Base-by-base conservation (phyloP, 2,329 filamentous ascomycete species). In the Clarireedia hainanense region DNA sequence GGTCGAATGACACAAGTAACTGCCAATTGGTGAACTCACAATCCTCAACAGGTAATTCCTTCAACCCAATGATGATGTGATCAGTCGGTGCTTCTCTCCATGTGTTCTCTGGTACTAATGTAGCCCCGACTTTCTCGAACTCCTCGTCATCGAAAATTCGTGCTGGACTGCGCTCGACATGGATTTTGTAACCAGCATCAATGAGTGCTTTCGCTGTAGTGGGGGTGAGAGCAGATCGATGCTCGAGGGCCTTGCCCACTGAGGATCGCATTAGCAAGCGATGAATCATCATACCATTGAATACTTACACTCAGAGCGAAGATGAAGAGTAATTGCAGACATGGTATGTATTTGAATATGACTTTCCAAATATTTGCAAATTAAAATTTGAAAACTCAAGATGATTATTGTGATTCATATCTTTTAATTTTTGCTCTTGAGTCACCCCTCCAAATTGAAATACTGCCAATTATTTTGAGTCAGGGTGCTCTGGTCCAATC, bases 41-140 rank as follows among this genome's bases (percentile, higher is more conserved):
- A 58, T 81, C 79, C 67, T 89, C 84, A 64, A 86, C 85, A 24
- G 84, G 84, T 10, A 91, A 78, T 73, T 91, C 88, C 78, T 91
- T 91, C 58, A 91, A 77, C 42, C 88, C 88, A 57, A 91, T 72
- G 58, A 91, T 84, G 65, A 90, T 81, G 67, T 87, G 78, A 60
- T 88, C 83, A 61, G 75, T 73, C 40, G 86, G 83, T 1, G 82
- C 86, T 57, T 86, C 75, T 53, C 76, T 75, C 87, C 87, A 91
- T 50, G 77, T 80, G 43, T 85, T 82, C 61, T 82, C 79, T 14
- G 80, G 77, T 14, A 90, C 81, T 23, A 91, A 75, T 14, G 75
- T 79, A 46, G 84, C 84, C 49, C 86, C 86, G 34, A 79, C 77
- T 57, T 77, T 74, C 70, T 79, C 76, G 63, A 83, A 86, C 67